These are phyloP conservation scores for Pyrenophora seminiperda DNA, from an alignment of 2,329 filamentous ascomycete genomes.

Conservation along the genomic window DNA sequence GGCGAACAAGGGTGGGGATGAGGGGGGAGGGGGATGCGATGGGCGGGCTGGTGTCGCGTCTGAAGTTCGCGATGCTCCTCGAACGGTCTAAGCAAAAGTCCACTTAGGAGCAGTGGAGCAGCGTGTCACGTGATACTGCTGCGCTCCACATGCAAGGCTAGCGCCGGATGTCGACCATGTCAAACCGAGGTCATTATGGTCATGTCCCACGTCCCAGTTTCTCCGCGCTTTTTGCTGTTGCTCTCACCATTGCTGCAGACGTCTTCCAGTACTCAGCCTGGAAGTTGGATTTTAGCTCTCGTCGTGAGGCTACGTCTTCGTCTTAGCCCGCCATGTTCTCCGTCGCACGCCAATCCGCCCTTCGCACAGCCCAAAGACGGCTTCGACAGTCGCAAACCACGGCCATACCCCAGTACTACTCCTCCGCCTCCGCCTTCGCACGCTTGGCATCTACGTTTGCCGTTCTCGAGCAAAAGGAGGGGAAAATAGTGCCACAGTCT, in stretches of 20 bases:
- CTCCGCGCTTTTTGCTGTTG: conserved; percentile 8
- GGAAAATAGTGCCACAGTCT: conserved; percentile 81
- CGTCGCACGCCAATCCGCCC: conserved; percentile 41
- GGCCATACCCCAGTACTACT: conserved; percentile 46
- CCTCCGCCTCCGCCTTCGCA: conserved; percentile 60
- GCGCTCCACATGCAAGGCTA: conserved; percentile 19
- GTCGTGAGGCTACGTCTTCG: conserved; percentile 1
- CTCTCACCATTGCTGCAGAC: conserved; percentile 7
- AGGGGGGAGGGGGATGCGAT: conserved; percentile 36
- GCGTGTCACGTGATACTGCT: conserved; percentile 22
- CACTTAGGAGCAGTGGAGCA: conserved; percentile 25
- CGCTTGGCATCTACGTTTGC: conserved; percentile 86
- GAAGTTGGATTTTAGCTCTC: no score
- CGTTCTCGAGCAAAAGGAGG: conserved; percentile 89
- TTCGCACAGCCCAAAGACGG: conserved; percentile 51
- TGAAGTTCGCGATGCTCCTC: conserved; percentile 39
- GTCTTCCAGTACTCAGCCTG: not conserved
- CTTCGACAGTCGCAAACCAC: conserved; percentile 47
- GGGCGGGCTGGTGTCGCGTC: conserved; percentile 35
- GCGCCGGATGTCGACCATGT: conserved; percentile 23
- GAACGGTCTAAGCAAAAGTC: conserved; percentile 19
- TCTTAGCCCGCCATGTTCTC: conserved; percentile 42
- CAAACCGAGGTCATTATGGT: conserved; percentile 38
- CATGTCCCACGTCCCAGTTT: not conserved
- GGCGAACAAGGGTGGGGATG: conserved; percentile 35